A percentile compares a stretch with the other conserved stretches of the same genome.
phyloP scores from a whole-genome alignment of 192 early-diverging fungal species.

The Coemansia javaensis region DNA sequence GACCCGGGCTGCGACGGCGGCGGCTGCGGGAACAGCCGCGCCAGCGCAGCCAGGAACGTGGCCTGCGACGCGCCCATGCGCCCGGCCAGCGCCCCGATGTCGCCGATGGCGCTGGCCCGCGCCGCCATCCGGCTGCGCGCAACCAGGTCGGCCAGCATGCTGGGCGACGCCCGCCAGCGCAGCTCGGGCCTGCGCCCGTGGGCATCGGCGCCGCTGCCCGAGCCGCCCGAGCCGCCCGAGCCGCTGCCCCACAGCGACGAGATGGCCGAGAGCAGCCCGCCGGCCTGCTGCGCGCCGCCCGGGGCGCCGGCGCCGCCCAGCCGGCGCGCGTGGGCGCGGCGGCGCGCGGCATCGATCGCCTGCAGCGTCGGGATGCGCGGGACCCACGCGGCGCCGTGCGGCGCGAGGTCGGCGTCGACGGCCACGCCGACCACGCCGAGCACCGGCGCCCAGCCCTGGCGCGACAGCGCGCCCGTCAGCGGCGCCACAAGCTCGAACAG shows the following conservation, averaged over 20 bases:
- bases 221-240: background rate
- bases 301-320: conserved; percentile 3
- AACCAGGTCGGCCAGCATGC: conserved; percentile 18
- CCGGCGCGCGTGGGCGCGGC: conserved; percentile 12
- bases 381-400: conserved; percentile 24
- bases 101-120: conserved; percentile 15
- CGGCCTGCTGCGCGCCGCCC: conserved; percentile 8
- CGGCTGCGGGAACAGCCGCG: conserved; percentile 29
- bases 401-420: conserved; percentile 30
- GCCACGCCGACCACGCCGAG: conserved; percentile 65
- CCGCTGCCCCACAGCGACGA: conserved; percentile 42
- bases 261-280: conserved; percentile 38
- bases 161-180: conserved; percentile 40
- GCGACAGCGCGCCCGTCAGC: conserved; percentile 62
- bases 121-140: conserved; percentile 21
- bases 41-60: conserved; percentile 17
- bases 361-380: conserved; percentile 32
- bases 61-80: conserved; percentile 6
- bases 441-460: conserved; percentile 54
- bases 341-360: conserved; percentile 27
- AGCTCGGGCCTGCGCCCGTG: conserved; percentile 20
- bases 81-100: conserved; percentile 7
- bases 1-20: conserved; percentile 23
- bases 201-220: conserved; percentile 2
- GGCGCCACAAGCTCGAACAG: conserved; percentile 59